A percentile compares a stretch with the other conserved stretches of the same genome.
Conservation (phyloP, 2,329 filamentous ascomycete genomes). For the Apiospora sp. region DNA sequence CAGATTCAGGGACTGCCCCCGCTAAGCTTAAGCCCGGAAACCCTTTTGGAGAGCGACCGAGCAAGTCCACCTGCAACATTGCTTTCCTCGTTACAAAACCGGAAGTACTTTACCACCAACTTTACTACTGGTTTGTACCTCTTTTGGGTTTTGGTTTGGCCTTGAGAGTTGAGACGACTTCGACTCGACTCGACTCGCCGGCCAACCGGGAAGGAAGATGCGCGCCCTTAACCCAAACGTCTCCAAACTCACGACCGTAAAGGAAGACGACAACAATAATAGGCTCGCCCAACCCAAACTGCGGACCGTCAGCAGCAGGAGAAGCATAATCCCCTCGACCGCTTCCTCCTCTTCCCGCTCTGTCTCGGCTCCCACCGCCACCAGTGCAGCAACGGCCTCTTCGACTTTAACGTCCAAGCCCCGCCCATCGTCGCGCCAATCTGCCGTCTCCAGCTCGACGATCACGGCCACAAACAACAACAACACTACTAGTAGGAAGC, state of each 20-base stretch:
- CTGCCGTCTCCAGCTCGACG: slow-evolving; percentile 26
- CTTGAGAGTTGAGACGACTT: slow-evolving; percentile 21
- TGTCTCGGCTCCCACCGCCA: slow-evolving; percentile 9
- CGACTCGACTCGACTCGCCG: slow-evolving; percentile 19
- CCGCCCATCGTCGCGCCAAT: slow-evolving; percentile 29
- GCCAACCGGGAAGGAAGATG: slow-evolving; percentile 20
- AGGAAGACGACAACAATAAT: slow-evolving; percentile 19
- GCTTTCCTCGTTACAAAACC: not conserved
- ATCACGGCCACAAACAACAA: slow-evolving; percentile 10
- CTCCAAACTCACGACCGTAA: slow-evolving; percentile 23
- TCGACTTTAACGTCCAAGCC: slow-evolving; percentile 22
- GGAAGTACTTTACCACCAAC: slow-evolving; percentile 10
- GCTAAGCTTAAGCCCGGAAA: not conserved
- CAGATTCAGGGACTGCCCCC: slow-evolving; percentile 18
- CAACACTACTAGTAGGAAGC: slow-evolving; percentile 8
- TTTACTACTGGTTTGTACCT: slow-evolving; percentile 18
- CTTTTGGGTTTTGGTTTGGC: slow-evolving; percentile 14
- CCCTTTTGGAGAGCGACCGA: not conserved
- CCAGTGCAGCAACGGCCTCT: not conserved
- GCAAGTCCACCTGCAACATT: slow-evolving; percentile 11
- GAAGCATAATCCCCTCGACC: slow-evolving; percentile 2
- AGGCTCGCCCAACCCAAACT: slow-evolving; percentile 22
- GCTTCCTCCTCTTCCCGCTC: slow-evolving; percentile 4
- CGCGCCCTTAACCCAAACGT: slow-evolving; percentile 24
- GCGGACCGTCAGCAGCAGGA: not conserved